A percentile compares a stretch with the other conserved stretches of the same genome.
phyloP scores from a whole-genome alignment of 139 green algal species.

The Chlorella vulgaris region DNA sequence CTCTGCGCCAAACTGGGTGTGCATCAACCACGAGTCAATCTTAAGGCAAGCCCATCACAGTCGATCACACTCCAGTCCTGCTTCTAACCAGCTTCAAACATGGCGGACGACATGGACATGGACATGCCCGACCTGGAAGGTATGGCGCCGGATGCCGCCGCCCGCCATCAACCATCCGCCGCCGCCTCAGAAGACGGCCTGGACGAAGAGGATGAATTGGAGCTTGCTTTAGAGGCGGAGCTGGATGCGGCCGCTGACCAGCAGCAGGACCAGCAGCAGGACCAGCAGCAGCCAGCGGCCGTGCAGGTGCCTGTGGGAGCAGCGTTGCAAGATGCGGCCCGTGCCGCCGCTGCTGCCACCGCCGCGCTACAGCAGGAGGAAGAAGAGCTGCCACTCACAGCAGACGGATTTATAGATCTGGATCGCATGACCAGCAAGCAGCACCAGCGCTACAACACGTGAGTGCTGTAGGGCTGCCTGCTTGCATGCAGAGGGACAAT shows the following conservation, averaged over 20 bases:
- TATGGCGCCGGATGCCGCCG: background rate
- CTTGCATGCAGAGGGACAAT: background rate
- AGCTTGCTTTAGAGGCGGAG: conserved; percentile 30
- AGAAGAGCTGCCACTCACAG: conserved; percentile 25
- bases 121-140: background rate
- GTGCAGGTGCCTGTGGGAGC: background rate
- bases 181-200: background rate
- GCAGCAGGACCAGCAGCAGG: background rate
- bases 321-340: conserved; percentile 1
- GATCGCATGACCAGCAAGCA: conserved; percentile 39
- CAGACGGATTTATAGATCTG: conserved; percentile 39
- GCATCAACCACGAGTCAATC: no score
- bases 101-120: no score
- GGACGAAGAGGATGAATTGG: conserved; percentile 40
- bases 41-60: no score
- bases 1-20: no score
- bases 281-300: background rate
- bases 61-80: no score
- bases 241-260: conserved; percentile 19
- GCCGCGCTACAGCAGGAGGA: conserved; percentile 18
- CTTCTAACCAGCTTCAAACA: no score
- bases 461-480: background rate
- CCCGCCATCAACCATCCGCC: background rate
- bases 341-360: background rate
- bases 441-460: conserved; percentile 37